Conservation (phyloP, 2,329 filamentous ascomycete species). For the Sporothrix inflata region DNA sequence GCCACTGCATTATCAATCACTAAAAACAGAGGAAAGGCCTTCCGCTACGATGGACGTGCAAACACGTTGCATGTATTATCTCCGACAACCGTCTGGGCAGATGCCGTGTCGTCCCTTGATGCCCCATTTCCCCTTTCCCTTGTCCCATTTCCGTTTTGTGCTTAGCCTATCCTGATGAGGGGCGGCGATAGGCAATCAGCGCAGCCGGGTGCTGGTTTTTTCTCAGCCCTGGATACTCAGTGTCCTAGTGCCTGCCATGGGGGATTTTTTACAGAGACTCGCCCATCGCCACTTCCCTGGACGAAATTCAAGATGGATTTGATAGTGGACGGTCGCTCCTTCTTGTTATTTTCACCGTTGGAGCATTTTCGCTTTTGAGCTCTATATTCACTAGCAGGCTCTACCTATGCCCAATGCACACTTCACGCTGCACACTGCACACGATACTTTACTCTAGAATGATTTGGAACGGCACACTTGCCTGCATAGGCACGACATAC, state of each 20-base stretch:
- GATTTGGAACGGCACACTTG: not conserved
- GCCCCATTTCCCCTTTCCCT: constrained; percentile 9
- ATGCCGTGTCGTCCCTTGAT: not conserved
- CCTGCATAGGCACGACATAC: not conserved
- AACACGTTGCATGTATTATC: not conserved
- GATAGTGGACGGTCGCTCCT: not conserved
- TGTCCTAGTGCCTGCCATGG: constrained; percentile 14
- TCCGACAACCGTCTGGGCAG: not conserved
- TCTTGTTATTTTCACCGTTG: not conserved
- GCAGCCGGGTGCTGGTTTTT: not conserved
- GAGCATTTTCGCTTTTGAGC: not conserved
- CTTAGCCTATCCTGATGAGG: not conserved
- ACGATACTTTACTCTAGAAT: not conserved
- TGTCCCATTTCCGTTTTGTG: constrained; percentile 3
- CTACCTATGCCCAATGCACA: not conserved
- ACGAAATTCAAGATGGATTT: not conserved
- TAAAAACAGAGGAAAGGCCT: not conserved
- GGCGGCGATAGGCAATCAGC: constrained; percentile 19
- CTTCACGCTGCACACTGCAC: not conserved
- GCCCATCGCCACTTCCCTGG: constrained; percentile 10
- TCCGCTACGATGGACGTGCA: not conserved
- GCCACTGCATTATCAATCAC: not conserved
- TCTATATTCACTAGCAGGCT: not conserved
- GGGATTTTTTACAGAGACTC: constrained; percentile 2
- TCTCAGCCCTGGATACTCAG: constrained; percentile 17